Base-by-base conservation (phyloP, 2,329 filamentous ascomycete genomes). In the Alternaria viburni region DNA sequence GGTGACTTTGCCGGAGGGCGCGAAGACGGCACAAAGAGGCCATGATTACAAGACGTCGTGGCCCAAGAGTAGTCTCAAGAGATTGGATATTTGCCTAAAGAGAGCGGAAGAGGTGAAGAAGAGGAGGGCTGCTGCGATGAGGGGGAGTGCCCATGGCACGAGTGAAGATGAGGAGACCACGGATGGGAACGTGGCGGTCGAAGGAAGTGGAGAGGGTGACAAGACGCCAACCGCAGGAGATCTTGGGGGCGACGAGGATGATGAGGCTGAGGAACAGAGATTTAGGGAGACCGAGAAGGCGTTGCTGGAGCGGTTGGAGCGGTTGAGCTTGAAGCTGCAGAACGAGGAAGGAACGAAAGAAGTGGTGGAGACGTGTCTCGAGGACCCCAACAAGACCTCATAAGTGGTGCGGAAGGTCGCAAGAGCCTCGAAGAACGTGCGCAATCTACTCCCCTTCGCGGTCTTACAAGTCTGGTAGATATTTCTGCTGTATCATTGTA, bases 171-270 rank as follows among this genome's bases (percentile, higher is more conserved):
- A 52, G 13, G 57, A 26, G 26, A 57, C 63, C 10, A 59, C 23
- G 2, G 51, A 54, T 8, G 59, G 21, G 15, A 52, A 62, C 10
- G 63, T 44, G 4, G 51, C 52, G 2, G 61, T 44, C 15, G 64
- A 59, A 12, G 59, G 41, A 3, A 59, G 58, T 11, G 69, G 67
- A 45, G 71, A 62, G 26, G 60, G 71, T 3, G 74, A 78, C 23
- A 77, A 74, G 57, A 78, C 75, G n/a, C 75, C 75, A 2, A 76
- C 74, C 3, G 75, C 69, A 3, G 66, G 65, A 57, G 69, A 64
- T 13, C 57, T 62, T 21, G 61, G 44, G 3, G 62, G 58, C 1
- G 62, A 57, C 0, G 72, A 74, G n/a, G 69, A 74, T 21, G 74
- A 75, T 15, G 74, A 77, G 32, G 75, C 72, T 12, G 77, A 76